Evolutionary conservation across 192 early-diverging fungal species (phyloP), one percentile per base, ranked within the genome.

Genomic region (Mortierella hygrophila): DNA sequence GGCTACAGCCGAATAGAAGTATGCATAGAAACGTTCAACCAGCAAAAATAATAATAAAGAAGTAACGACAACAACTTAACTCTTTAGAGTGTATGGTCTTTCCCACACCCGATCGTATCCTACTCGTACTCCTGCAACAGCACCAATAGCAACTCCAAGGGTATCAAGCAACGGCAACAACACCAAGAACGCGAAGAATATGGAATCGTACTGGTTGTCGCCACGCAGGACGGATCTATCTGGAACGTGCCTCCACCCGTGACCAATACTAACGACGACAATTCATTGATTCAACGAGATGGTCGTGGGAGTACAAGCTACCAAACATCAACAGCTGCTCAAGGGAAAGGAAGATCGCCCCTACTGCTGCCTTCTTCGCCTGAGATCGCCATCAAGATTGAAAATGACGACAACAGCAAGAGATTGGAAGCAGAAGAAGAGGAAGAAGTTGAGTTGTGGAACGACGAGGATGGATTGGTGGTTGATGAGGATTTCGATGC

Each of bases 361-460:
- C 5, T 2, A 9, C 23, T 5, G 11, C 0, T 16, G 55, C 23
- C 29, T 63, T 13, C 60, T 65, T 41, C 35, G 13, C 42, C 32
- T 4, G 75, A n/a, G 32, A 54, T 52, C 23, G 52, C 81, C 20
- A 76, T 82, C 69, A 74, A 82, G 44, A 77, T 76, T 21, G 54
- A 71, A 7, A 74, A 76, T 46, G 75, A 68, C 44, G 74, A 80
- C 38, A 72, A 74, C 5, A 29, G 10, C 57, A 29, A 60, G 23
- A 60, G 10, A 46, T 15, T 60, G 2, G 8, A 60, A n/a, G 23
- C 6, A 26, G 80, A 81, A 8, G 63, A 35, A 9, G 52, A 44
- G 2, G 80, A 82, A 47, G 81, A 82, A 18, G 69, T 82, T 49
- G 81, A 82, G 57, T 44, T 82, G 2, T 82, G 81, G 81, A 82